Conservation (phyloP, 2,329 filamentous ascomycete species). For the Pestalotiopsis sp. region DNA sequence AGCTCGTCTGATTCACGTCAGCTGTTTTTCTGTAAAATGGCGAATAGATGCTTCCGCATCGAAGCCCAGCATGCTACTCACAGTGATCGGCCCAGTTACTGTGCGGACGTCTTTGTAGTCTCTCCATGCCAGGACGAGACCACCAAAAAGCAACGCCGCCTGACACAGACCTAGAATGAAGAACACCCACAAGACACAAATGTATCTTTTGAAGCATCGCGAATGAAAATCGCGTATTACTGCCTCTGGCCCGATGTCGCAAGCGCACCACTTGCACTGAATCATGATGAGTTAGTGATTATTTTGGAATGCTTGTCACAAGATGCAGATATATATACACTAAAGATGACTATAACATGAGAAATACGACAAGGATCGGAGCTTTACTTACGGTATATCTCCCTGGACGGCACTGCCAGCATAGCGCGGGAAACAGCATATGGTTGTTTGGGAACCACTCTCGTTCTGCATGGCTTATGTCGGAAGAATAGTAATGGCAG, state of each 20-base stretch:
- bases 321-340: neutral
- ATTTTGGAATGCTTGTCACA: neutral
- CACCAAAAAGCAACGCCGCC: neutral
- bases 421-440: neutral
- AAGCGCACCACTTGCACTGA: constrained; percentile 4
- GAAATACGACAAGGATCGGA: neutral
- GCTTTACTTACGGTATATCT: neutral
- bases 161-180: neutral
- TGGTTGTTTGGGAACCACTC: neutral
- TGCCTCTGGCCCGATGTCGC: neutral
- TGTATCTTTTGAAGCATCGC: neutral
- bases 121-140: neutral
- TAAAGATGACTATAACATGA: neutral
- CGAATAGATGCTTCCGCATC: neutral
- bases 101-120: neutral
- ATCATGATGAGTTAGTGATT: neutral
- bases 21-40: neutral
- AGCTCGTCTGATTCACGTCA: neutral
- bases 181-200: neutral
- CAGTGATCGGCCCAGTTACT: neutral
- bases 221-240: neutral
- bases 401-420: neutral
- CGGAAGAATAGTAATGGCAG: neutral
- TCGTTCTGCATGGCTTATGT: neutral
- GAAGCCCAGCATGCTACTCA: neutral